Percentiles rank a stretch among this genome's conserved stretches.
Conservation (phyloP, 2,329 filamentous ascomycete species). For the Saccharata proteae region DNA sequence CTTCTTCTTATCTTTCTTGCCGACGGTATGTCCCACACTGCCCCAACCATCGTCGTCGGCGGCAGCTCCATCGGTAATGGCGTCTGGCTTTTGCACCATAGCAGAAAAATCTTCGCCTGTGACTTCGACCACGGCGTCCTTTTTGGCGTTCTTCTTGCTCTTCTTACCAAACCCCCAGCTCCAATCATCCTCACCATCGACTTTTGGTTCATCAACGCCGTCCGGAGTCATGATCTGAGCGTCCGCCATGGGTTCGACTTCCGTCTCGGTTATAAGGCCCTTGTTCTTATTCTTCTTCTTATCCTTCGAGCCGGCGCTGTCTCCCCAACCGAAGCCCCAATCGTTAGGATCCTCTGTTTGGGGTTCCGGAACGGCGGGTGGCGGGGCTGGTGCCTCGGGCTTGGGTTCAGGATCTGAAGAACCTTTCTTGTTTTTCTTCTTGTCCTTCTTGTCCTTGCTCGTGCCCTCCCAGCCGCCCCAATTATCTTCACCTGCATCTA, state of each 20-base stretch:
- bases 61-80: conserved; percentile 3
- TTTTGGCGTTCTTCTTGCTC: conserved; percentile 28
- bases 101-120: conserved; percentile 11
- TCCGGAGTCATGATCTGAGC: background rate
- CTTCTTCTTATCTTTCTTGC: conserved; percentile 1
- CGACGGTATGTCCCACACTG: conserved; percentile 10
- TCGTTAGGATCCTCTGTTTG: conserved; percentile 8
- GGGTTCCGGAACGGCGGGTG: conserved; percentile 2
- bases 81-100: conserved; percentile 7
- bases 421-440: conserved; percentile 9
- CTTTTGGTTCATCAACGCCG: conserved; percentile 6
- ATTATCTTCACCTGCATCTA: conserved; percentile 15
- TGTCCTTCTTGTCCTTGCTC: conserved; percentile 7
- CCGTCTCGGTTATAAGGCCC: conserved; percentile 1
- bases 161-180: conserved; percentile 20
- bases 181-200: conserved; percentile 3
- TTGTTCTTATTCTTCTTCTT: conserved; percentile 1
- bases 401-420: background rate
- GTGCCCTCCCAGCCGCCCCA: conserved; percentile 6
- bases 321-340: conserved; percentile 13
- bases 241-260: conserved; percentile 3
- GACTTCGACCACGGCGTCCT: conserved; percentile 22
- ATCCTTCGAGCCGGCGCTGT: background rate
- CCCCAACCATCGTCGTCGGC: conserved; percentile 2
- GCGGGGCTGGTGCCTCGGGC: conserved; percentile 1